Percentiles rank a stretch among this genome's conserved stretches.
Conservation (phyloP, 441 rosid genomes). For the Populus hybrid region DNA sequence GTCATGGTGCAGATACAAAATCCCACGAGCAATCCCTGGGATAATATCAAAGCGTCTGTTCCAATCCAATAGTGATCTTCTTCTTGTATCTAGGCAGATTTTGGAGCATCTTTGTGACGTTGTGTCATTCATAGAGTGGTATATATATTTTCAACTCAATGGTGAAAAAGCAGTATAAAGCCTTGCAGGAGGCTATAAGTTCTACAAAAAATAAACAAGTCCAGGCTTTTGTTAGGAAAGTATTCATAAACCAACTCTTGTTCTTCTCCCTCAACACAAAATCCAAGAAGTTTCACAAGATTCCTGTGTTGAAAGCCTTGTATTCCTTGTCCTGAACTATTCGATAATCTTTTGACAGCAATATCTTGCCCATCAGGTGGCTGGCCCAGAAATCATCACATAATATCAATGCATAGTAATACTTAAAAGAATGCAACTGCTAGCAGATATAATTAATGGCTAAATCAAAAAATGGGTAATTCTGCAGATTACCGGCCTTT, state of each 20-base stretch:
- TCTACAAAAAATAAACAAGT: neutral
- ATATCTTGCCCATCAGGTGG: neutral
- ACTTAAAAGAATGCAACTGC: no score
- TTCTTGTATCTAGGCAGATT: no score
- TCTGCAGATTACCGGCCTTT: neutral
- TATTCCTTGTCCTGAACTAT: neutral
- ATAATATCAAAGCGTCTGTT: no score
- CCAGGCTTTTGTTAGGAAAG: no score
- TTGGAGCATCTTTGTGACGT: no score
- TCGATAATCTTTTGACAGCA: neutral
- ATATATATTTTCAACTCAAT: neutral
- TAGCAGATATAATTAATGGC: neutral
- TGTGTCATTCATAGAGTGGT: no score
- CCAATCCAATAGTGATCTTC: no score
- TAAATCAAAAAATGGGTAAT: neutral
- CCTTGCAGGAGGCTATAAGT: neutral
- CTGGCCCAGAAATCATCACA: neutral
- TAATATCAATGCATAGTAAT: neutral
- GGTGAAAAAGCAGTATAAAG: neutral
- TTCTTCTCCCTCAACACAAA: no score
- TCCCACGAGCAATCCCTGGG: neutral
- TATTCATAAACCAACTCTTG: no score
- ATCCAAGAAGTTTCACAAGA: no score
- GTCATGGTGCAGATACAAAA: neutral
- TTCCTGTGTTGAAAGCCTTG: neutral